Percentiles rank a stretch among this genome's conserved stretches.
phyloP scores from a whole-genome alignment of 257 asterid genomes.

The Solanum tacnaense region DNA sequence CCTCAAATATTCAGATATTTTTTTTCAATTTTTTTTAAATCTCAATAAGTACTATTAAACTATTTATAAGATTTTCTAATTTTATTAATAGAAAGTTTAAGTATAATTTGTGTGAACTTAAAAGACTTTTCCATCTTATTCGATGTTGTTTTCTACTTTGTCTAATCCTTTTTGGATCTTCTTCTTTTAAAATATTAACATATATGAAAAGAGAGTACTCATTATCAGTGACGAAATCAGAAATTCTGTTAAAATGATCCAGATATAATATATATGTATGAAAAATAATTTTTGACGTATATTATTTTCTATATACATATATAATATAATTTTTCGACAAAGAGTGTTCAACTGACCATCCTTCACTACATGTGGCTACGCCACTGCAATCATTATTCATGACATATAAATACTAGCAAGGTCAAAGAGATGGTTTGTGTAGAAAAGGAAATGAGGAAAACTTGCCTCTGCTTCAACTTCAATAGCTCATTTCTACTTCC shows the following conservation, averaged over 20 bases:
- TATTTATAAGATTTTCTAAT: neutral
- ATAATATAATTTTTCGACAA: neutral
- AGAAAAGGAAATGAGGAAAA: slow-evolving; percentile 34
- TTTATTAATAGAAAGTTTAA: neutral
- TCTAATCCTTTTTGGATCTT: slow-evolving; percentile 2
- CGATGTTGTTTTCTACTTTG: slow-evolving; percentile 17
- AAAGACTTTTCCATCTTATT: slow-evolving; percentile 11
- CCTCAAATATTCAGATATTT: slow-evolving; percentile 5
- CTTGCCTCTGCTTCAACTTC: slow-evolving; percentile 28
- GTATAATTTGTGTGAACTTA: neutral
- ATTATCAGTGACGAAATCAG: neutral
- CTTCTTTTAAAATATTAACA: neutral
- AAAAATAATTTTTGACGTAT: no score
- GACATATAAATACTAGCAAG: neutral
- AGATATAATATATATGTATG: neutral
- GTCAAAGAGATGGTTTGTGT: neutral
- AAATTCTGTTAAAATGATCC: neutral
- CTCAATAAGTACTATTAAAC: neutral
- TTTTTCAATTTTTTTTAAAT: neutral
- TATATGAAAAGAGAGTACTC: neutral
- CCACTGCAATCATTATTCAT: neutral
- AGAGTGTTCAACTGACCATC: neutral
- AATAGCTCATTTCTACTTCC: slow-evolving; percentile 33
- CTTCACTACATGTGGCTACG: neutral
- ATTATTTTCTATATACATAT: neutral